Evolutionary conservation across 495 filamentous ascomycete genomes (phyloP).

Genomic region (Clohesyomyces aquaticus): DNA sequence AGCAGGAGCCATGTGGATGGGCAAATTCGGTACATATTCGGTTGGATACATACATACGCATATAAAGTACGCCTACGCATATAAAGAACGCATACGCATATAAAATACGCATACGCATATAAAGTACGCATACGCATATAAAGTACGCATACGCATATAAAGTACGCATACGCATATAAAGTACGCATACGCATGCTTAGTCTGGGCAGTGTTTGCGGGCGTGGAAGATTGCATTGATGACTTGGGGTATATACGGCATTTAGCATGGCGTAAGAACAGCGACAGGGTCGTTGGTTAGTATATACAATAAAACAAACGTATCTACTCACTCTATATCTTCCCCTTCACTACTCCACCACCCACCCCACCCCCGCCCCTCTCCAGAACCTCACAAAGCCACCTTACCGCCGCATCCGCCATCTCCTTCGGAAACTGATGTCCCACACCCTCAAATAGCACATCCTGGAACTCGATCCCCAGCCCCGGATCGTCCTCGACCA

Average conservation of each 20-base stretch:
- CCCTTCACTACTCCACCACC: conserved; percentile 2
- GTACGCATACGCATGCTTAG: no score
- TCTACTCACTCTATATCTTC: conserved; percentile 39
- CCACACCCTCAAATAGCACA: conserved; percentile 70
- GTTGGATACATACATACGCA: background rate
- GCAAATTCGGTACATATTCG: background rate
- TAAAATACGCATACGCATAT: background rate
- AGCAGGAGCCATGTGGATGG: conserved; percentile 2
- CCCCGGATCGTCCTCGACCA: conserved; percentile 51
- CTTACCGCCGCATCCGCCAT: conserved; percentile 70
- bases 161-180: no score
- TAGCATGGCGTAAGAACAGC: no score
- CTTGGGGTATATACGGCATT: no score
- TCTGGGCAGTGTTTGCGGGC: no score
- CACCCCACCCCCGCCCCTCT: background rate
- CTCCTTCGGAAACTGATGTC: conserved; percentile 69
- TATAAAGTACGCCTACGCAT: background rate
- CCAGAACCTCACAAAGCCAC: conserved; percentile 43
- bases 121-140: background rate
- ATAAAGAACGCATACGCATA: background rate
- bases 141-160: no score
- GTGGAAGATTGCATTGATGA: no score
- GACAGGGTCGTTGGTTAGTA: no score
- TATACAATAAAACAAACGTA: no score
- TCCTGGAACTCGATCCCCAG: conserved; percentile 67